Base-by-base conservation (phyloP, 2,329 filamentous ascomycete species). In the Epichloe sibirici region DNA sequence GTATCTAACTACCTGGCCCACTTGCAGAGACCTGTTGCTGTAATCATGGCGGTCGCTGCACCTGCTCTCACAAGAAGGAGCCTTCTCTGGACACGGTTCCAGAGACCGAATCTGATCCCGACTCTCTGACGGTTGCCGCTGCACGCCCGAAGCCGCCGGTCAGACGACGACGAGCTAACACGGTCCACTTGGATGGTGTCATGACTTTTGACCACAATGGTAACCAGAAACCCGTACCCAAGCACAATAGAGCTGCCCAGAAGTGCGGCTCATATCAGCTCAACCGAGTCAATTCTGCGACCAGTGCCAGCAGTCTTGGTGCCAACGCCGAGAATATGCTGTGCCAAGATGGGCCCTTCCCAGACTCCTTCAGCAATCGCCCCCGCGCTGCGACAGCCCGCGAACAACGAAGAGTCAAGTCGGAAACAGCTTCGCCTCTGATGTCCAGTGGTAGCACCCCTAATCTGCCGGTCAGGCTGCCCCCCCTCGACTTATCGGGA, bases 31-130 rank as follows among this genome's bases (percentile, higher is more conserved):
- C 78, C 59, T 86, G 83, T 66, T 85, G 81, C 68, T 86, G 82
- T 67, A 85, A 83, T 65, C 82, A 85, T 60, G 83, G 82, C 57
- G 80, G 76, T 45, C 77, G 77, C 59, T 86, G 83, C 71, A 78
- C 79, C 51, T 86, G 83, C 66, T 74, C 74, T 52, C 67, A 77
- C 63, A 85, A 84, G 69, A 83, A 81, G 66, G 81, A 85, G 61
- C 69, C 70, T 46, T 61, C 58, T 57, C 74, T 84, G 54, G 80
- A 83, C 61, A 78, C 81, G 2, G 81, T 85, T 15, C 80, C 78
- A 51, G 82, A 85, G 65, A 80, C 79, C 56, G 77, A 82, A 62
- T 78, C 79, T 55, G 76, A 83, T 57, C 68, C 71, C 55, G 72
- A 75, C 52, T 61, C 66, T 46, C 62, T 63, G 34, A 56, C 59